Conservation (phyloP, 148 eudicot species). For the Rhododendron williamsianum region DNA sequence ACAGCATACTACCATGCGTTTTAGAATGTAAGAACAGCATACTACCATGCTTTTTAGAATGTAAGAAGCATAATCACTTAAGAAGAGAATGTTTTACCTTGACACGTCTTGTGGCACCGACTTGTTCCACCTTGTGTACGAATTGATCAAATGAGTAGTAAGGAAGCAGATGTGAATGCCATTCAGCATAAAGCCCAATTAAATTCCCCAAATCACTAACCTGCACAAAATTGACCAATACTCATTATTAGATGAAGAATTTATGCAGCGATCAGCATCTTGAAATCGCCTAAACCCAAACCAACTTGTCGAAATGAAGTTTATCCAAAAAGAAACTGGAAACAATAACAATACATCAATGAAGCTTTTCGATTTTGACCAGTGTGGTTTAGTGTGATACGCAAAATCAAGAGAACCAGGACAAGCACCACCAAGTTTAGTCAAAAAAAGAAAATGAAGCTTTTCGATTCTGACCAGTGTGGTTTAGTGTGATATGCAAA, state of each 20-base stretch:
- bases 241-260: not conserved
- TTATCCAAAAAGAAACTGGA: not conserved
- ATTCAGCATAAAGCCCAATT: slow-evolving; percentile 72
- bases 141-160: slow-evolving; percentile 88
- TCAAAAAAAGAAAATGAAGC: no score
- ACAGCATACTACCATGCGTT: not conserved
- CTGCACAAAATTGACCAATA: slow-evolving; percentile 30
- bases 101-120: slow-evolving; percentile 66
- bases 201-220: slow-evolving; percentile 68
- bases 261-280: not conserved
- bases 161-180: slow-evolving; percentile 83
- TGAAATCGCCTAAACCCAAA: not conserved
- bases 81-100: slow-evolving; percentile 39
- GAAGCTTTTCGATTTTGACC: not conserved
- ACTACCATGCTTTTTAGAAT: not conserved
- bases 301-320: not conserved
- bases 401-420: not conserved
- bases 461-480: not conserved
- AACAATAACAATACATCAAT: not conserved
- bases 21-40: not conserved
- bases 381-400: not conserved
- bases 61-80: not conserved
- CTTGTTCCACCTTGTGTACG: slow-evolving; percentile 81
- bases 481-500: not conserved
- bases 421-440: not conserved